Conservation (phyloP, 495 filamentous ascomycete species). For the Penicillium paxilli region DNA sequence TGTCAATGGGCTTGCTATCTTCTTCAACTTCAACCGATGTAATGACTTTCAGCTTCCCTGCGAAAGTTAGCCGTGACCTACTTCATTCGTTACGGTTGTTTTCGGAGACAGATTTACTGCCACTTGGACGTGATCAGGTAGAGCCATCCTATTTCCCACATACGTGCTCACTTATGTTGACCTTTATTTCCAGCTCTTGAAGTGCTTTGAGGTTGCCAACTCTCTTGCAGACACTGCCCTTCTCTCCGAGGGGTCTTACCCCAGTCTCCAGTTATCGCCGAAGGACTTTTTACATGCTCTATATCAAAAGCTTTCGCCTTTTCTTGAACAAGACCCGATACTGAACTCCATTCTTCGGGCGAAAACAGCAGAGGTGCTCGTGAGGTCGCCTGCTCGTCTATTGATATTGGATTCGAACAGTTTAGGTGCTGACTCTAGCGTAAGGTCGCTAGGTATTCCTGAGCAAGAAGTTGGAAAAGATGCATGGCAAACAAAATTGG, state of each 20-base stretch:
- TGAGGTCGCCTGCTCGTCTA: conserved; percentile 25
- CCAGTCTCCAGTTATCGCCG: conserved; percentile 22
- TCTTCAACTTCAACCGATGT: conserved; percentile 52
- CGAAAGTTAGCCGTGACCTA: conserved; percentile 68
- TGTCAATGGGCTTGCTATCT: conserved; percentile 52
- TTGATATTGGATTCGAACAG: conserved; percentile 3
- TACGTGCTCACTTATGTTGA: too few relatives aligned
- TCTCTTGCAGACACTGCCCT: conserved; percentile 35
- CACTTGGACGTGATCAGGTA: conserved; percentile 35
- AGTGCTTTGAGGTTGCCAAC: conserved; percentile 38
- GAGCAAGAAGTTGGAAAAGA: neutral
- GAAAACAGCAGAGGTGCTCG: conserved; percentile 32
- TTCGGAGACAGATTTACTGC: conserved; percentile 27
- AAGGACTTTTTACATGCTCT: conserved; percentile 33
- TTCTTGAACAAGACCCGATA: conserved; percentile 27
- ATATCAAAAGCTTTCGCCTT: conserved; percentile 32
- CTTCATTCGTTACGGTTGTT: conserved; percentile 41
- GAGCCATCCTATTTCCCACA: neutral
- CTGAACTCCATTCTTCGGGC: conserved; percentile 29
- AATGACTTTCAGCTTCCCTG: conserved; percentile 71
- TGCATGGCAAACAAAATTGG: neutral
- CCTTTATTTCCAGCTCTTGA: conserved; percentile 21
- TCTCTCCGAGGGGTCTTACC: neutral
- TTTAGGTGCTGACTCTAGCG: too few relatives aligned
- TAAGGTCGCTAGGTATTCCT: too few relatives aligned